Conservation (phyloP, 2,329 filamentous ascomycete genomes). For the Myriangium duriaei region DNA sequence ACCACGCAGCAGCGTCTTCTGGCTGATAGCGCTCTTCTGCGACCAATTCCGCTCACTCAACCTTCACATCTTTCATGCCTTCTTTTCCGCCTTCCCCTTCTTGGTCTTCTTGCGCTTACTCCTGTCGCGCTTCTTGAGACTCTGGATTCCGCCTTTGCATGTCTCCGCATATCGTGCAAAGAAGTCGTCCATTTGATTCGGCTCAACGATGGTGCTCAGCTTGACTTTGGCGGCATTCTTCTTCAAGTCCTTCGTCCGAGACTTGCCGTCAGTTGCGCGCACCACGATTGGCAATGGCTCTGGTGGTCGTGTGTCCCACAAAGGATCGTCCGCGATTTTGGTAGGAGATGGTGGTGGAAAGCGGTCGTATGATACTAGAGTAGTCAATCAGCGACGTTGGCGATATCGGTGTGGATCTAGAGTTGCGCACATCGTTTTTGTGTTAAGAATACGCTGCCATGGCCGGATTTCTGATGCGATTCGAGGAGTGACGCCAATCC, state of each 20-base stretch:
- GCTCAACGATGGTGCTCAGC: slow-evolving; percentile 69
- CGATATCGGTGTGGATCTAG: neutral
- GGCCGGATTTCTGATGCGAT: slow-evolving; percentile 52
- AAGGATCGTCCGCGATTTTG: slow-evolving; percentile 37
- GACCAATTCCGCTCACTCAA: too few species aligned
- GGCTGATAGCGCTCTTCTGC: too few species aligned
- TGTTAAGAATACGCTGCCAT: slow-evolving; percentile 61
- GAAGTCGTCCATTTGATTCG: slow-evolving; percentile 65
- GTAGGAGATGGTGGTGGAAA: slow-evolving; percentile 22
- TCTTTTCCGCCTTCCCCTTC: slow-evolving; percentile 49
- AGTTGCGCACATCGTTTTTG: slow-evolving; percentile 57
- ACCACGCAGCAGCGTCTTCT: too few species aligned
- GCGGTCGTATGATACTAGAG: slow-evolving; percentile 31
- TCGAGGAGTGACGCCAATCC: slow-evolving; percentile 57
- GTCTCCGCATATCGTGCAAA: slow-evolving; percentile 78
- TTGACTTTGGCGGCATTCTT: slow-evolving; percentile 55
- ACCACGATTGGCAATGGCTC: slow-evolving; percentile 62
- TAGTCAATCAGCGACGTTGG: neutral
- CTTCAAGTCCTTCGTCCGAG: slow-evolving; percentile 24
- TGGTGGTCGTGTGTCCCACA: slow-evolving; percentile 48
- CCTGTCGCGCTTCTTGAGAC: slow-evolving; percentile 83
- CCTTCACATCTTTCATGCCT: slow-evolving; percentile 1
- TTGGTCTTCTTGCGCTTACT: slow-evolving; percentile 73
- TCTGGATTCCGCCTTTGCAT: slow-evolving; percentile 79
- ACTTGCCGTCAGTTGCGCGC: slow-evolving; percentile 66